Conservation (phyloP, 305 asterid species). For the Fraxinus sp. region DNA sequence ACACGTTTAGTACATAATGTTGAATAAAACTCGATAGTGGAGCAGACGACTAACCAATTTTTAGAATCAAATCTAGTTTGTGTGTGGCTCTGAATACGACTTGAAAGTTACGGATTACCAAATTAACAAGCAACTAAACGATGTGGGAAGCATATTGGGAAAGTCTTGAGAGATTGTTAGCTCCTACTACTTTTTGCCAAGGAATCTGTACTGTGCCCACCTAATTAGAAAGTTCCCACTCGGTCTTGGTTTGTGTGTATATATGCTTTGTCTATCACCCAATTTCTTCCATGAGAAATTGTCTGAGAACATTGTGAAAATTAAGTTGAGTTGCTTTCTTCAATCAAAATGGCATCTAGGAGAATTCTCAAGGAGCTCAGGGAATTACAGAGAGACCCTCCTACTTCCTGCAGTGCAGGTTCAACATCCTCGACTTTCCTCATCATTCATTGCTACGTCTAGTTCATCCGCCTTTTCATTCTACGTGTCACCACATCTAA, state of each 20-base stretch:
- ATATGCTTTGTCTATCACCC: conserved; percentile 7
- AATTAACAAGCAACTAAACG: neutral
- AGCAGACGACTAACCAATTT: neutral
- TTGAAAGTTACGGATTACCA: too few relatives aligned
- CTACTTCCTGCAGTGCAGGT: conserved; percentile 88
- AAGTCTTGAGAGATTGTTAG: neutral
- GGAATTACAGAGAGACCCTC: conserved; percentile 84
- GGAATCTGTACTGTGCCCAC: conserved; percentile 34
- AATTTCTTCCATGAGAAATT: neutral
- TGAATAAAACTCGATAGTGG: neutral
- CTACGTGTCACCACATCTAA: neutral
- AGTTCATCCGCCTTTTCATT: neutral
- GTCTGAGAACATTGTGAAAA: neutral
- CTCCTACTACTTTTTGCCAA: conserved; percentile 3
- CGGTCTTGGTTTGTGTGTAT: conserved; percentile 19
- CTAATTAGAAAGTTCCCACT: neutral
- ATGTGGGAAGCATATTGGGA: neutral
- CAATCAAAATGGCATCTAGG: conserved; percentile 45
- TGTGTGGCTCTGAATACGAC: too few relatives aligned
- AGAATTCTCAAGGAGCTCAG: conserved; percentile 76
- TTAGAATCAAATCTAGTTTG: neutral
- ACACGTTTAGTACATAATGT: neutral
- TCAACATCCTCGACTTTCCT: neutral
- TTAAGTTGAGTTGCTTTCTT: neutral
- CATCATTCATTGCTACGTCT: neutral